A percentile compares a stretch with the other conserved stretches of the same genome.
These are phyloP conservation scores for Paramecium primaurelia DNA, from an alignment of 73 alveolate species.

Conservation along the genomic window DNA sequence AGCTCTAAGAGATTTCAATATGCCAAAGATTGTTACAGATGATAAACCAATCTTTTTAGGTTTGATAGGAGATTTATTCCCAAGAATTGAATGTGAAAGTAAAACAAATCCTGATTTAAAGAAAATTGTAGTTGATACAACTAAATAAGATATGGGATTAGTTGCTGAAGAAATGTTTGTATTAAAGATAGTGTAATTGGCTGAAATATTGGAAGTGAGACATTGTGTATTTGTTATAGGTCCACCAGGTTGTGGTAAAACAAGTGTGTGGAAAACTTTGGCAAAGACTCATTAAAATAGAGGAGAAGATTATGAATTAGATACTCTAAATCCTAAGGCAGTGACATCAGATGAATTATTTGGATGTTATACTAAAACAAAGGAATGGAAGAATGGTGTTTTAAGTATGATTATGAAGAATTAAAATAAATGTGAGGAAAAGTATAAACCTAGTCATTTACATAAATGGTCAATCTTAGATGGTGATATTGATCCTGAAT, in stretches of 20 bases:
- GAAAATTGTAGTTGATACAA: slow-evolving; percentile 71
- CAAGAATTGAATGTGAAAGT: slow-evolving; percentile 94
- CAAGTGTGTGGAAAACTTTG: slow-evolving; percentile 97
- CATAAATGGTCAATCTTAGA: slow-evolving; percentile 98
- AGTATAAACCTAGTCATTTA: slow-evolving; percentile 90
- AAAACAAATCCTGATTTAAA: slow-evolving; percentile 77
- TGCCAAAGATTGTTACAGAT: slow-evolving; percentile 99
- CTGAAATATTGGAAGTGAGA: slow-evolving; percentile 96
- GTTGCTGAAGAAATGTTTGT: slow-evolving; percentile 97
- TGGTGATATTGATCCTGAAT: slow-evolving; percentile 99
- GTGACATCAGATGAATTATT: slow-evolving; percentile 98
- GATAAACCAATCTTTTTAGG: slow-evolving; percentile 99
- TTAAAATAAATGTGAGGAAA: slow-evolving; percentile 93
- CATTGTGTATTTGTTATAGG: slow-evolving; percentile 99
- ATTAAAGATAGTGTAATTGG: slow-evolving; percentile 92
- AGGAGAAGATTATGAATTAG: slow-evolving; percentile 96
- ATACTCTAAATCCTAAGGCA: slow-evolving; percentile 98
- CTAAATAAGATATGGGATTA: slow-evolving; percentile 77
- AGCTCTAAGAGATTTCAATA: slow-evolving; percentile 99
- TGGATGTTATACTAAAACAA: slow-evolving; percentile 98
- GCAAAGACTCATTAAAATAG: slow-evolving; percentile 96
- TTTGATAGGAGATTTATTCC: slow-evolving; percentile 97
- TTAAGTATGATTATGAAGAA: slow-evolving; percentile 97
- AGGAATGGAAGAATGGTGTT: slow-evolving; percentile 99
- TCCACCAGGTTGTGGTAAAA: slow-evolving; percentile 98